Evolutionary conservation across 768 basidiomycete species (phyloP), one percentile per base, ranked within the genome.

Genomic region (Lactifluus rugatus): DNA sequence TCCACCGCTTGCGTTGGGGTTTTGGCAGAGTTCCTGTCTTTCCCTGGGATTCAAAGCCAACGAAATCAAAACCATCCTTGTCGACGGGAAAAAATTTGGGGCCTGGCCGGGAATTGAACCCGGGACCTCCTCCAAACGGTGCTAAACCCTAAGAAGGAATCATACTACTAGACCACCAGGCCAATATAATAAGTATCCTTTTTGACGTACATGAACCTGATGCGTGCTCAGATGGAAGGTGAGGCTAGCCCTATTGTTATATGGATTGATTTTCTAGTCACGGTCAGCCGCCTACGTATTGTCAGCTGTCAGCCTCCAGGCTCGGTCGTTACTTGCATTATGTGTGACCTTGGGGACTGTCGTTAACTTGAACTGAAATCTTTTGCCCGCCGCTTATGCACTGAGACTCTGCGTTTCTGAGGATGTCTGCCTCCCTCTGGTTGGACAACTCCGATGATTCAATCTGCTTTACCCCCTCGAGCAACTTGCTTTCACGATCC

Each of bases 21-120:
- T n/a, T 31, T 31, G 28, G 28, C 28, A 31, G 28, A 31, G 9
- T 9, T 9, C 28, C 28, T 4, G 28, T 31, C 28, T 31, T 28
- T 31, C 2, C n/a, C n/a, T n/a, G n/a, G n/a, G n/a, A n/a, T n/a
- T n/a, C n/a, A n/a, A n/a, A n/a, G 28, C 5, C 28, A 4, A 6
- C 3, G 9, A 6, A 31, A 31, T 31, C 28, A 31, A 28, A 31
- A 31, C 28, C 28, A 31, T 31, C 28, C 28, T 3, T 28, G 7
- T 28, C 28, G 32, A 34, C 19, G 31, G 11, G n/a, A 16, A 32
- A 60, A 60, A 49, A 56, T 32, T 3, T 11, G 44, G 78, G 83
- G 82, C 84, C 82, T 83, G 77, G 79, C 83, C 80, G 83, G 83
- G 84, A 85, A 85, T 86, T 85, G 84, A 87, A 86, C 85, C 84